Base-by-base conservation (phyloP, 2,329 filamentous ascomycete species). In the Fusarium solani-melongenae region DNA sequence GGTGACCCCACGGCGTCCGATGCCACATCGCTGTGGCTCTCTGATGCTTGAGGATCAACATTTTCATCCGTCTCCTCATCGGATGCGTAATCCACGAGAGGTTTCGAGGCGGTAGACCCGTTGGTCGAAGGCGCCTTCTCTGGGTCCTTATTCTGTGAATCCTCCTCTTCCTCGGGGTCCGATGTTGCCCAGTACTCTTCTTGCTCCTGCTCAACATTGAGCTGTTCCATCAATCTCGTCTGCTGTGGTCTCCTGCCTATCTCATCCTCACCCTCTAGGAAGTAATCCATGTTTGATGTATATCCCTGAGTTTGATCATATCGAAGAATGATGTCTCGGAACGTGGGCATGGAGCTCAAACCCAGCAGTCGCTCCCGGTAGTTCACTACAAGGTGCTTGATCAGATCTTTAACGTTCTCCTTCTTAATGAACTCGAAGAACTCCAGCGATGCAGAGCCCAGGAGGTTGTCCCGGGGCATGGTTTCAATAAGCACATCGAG, bases 151-250 rank as follows among this genome's bases (percentile, higher is more conserved):
- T 82, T 75, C 62, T 76, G 75, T 65, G 83, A 76, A 71, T 86
- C 85, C 70, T 91, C 86, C 14, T 94, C 94, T 8, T 98, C 95
- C 68, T 95, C 93, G 55, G 96, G 94, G 76, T 98, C 95, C 1
- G 93, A 94, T 0, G 90, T 91, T 77, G 97, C 96, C 88, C 97
- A 98, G 82, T 98, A 99, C 49, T 96, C 94, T 78, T 98, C 96
- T 81, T 98, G 94, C 12, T 92, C 91, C 7, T 92, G 88, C 79
- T 98, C 96, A 79, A 95, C 89, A 1, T 82, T 72, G 11, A 90
- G 82, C 62, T 97, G 95, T 79, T 94, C 94, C 80, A 97, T 88
- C 51, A 87, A 90, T 82, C 93, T 92, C 70, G 83, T 85, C 4
- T 83, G 81, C 11, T 82, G 77, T 22, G 83, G 83, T 65, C 84